Evolutionary conservation across 106 monocot genomes (phyloP), one percentile per base, ranked within the genome.

Genomic region (Dioscorea dumetorum): DNA sequence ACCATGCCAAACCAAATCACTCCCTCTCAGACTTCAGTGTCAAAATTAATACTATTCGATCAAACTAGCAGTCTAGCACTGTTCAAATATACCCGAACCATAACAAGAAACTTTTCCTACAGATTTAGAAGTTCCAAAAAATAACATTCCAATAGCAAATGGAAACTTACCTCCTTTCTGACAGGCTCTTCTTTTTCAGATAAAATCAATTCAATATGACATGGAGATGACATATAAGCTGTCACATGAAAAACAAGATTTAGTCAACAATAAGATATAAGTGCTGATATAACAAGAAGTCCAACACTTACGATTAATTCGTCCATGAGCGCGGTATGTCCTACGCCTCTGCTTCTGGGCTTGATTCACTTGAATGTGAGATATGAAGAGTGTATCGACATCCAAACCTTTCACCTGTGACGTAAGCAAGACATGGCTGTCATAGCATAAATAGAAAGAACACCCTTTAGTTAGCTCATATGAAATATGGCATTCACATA

Each of bases 201-300:
- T 50, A 93, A 50, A 16, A 80, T 82, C 71, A 93, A 71, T 52
- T 93, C 93, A 79, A 93, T 88, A 52, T 93, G 86, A 66, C 93
- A 93, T 4, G 93, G 88, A 56, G 93, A 93, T 5, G 93, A 88
- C 93, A 93, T 93, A 58, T 86, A 93, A 66, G 93, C 93, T 93
- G 80, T 56, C 34, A 81, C 13, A 63, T 34, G 7, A 34, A 34
- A 34, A 34, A 34, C 3, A 34, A 34, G 7, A 34, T 4, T 34
- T 7, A 34, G 34, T 34, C 34, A 34, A 34, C 3, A 7, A 7
- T 7, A 34, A 3, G 7, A 34, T 34, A 4, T 7, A 3, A 34
- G 34, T 4, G 34, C 34, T 34, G 34, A 34, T 34, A 34, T 34
- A 34, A 34, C 7, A 34, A 4, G 12, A 33, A 24, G 21, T 0